Conservation (phyloP, 108 stramenopile genomes). For the Cylindrotheca closterium region DNA sequence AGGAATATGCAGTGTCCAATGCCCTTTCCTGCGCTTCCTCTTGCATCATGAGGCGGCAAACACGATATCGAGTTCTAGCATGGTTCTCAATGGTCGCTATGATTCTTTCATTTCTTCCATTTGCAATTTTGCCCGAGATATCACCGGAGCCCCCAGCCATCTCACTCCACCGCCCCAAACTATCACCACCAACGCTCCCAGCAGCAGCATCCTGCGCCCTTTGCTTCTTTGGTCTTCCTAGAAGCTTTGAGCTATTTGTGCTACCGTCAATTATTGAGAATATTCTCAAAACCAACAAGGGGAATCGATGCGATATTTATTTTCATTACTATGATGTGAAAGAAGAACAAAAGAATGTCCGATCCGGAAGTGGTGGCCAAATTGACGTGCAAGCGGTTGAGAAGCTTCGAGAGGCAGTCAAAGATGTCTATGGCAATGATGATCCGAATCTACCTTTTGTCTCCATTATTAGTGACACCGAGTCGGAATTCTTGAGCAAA, state of each 20-base stretch:
- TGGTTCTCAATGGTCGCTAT: neutral
- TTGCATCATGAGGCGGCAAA: neutral
- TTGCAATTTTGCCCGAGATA: constrained; percentile 3
- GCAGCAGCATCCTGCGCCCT: constrained; percentile 23
- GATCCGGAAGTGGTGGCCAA: constrained; percentile 13
- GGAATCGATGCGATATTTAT: constrained; percentile 33
- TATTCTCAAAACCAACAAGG: constrained; percentile 23
- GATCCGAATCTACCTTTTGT: constrained; percentile 19
- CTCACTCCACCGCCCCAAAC: neutral
- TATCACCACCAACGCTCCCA: neutral
- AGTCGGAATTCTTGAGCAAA: constrained; percentile 32
- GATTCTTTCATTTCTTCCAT: neutral
- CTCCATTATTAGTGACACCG: constrained; percentile 30
- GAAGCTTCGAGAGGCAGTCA: neutral
- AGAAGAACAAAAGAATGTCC: constrained; percentile 5
- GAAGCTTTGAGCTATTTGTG: constrained; percentile 27
- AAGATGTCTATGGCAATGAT: neutral
- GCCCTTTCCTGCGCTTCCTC: neutral
- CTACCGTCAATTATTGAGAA: constrained; percentile 32
- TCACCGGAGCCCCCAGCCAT: constrained; percentile 1
- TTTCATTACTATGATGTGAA: constrained; percentile 22
- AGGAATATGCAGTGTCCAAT: too few species aligned
- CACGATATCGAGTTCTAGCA: neutral
- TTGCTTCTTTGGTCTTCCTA: constrained; percentile 24
- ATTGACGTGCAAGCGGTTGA: neutral